These are phyloP conservation scores for Borovskyia barvae DNA, from an alignment of 208 protist genomes.

Conservation along the genomic window DNA sequence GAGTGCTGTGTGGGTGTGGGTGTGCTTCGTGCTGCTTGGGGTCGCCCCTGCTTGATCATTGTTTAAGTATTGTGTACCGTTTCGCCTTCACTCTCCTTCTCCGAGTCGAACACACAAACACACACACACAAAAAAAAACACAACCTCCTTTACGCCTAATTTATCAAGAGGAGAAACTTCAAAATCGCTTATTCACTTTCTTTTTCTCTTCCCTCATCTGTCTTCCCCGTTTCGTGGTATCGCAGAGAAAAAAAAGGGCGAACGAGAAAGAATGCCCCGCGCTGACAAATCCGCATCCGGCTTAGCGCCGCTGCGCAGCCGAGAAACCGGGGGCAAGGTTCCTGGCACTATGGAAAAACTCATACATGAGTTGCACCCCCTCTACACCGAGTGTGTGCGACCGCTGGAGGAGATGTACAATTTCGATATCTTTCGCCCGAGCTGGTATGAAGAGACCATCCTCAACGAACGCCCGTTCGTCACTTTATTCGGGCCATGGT, in stretches of 20 bases:
- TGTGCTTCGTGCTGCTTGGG: not conserved
- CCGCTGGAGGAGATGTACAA: slow-evolving; percentile 73
- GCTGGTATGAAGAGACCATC: slow-evolving; percentile 69
- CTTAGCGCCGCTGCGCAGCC: slow-evolving; percentile 6
- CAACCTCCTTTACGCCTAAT: too few relatives aligned
- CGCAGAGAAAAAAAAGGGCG: not conserved
- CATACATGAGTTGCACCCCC: slow-evolving; percentile 38
- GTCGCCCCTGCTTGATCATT: too few relatives aligned
- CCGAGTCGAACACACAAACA: too few relatives aligned
- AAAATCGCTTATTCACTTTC: not conserved
- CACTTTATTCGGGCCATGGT: slow-evolving; percentile 79
- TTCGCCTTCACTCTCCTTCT: too few relatives aligned
- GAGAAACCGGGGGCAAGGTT: slow-evolving; percentile 28
- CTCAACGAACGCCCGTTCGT: slow-evolving; percentile 61
- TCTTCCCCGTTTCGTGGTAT: not conserved
- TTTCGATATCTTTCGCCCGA: slow-evolving; percentile 54
- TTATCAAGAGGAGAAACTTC: not conserved
- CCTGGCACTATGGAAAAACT: slow-evolving; percentile 37
- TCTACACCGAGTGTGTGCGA: slow-evolving; percentile 59
- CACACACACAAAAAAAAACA: not conserved
- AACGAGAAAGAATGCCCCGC: not conserved
- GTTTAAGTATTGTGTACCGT: too few relatives aligned
- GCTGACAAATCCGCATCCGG: too few relatives aligned
- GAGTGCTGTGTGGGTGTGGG: not conserved
- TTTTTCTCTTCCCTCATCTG: not conserved